phyloP scores from a whole-genome alignment of 1,284 basidiomycete genomes.

The Dichomitus squalens region DNA sequence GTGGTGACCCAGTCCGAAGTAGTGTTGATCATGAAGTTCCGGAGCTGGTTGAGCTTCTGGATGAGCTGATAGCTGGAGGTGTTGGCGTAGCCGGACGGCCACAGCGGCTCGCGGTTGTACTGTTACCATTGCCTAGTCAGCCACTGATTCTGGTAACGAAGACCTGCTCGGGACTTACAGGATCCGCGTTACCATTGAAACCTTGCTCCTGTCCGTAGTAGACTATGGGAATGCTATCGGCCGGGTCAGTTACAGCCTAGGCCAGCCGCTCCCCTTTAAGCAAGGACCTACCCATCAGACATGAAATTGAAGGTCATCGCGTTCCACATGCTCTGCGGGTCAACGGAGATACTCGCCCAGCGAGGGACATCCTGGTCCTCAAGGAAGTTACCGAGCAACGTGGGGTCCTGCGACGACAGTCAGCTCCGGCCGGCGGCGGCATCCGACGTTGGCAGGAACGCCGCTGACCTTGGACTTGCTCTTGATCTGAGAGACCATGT shows the following conservation, averaged over 20 bases:
- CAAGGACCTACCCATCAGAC: slow-evolving; percentile 32
- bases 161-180: slow-evolving; percentile 6
- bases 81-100: slow-evolving; percentile 70
- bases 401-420: slow-evolving; percentile 27
- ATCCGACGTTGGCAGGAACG: neutral
- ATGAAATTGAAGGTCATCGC: slow-evolving; percentile 39
- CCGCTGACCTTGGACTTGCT: slow-evolving; percentile 33
- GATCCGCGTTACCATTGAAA: slow-evolving; percentile 42
- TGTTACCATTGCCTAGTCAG: slow-evolving; percentile 20
- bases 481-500: slow-evolving; percentile 35
- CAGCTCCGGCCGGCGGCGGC: neutral
- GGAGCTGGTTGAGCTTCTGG: slow-evolving; percentile 65
- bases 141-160: neutral
- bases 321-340: slow-evolving; percentile 40
- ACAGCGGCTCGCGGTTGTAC: slow-evolving; percentile 79
- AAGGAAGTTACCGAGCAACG: slow-evolving; percentile 55
- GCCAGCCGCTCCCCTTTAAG: slow-evolving; percentile 17
- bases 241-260: slow-evolving; percentile 22
- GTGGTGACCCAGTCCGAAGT: slow-evolving; percentile 63
- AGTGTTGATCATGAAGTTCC: slow-evolving; percentile 64
- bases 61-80: slow-evolving; percentile 65
- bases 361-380: slow-evolving; percentile 63
- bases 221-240: slow-evolving; percentile 53
- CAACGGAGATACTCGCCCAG: slow-evolving; percentile 45
- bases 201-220: slow-evolving; percentile 61